phyloP scores from a whole-genome alignment of 176 grass and related monocot genomes.

The Bolboschoenus planiculmis region DNA sequence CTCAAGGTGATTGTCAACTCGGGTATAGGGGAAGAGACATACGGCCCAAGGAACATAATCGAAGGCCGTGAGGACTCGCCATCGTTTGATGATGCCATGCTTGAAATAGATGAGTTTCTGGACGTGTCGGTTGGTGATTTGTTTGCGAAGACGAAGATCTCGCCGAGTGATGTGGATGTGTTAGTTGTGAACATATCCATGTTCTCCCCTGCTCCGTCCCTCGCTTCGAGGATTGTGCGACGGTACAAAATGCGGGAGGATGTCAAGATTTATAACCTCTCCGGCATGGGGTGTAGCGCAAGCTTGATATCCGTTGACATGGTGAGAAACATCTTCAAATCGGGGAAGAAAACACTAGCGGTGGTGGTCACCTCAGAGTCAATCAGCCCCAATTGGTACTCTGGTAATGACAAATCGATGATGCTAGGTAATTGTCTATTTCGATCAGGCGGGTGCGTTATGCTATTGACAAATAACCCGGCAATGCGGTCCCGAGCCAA shows the following conservation, averaged over 20 bases:
- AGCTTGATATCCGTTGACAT: slow-evolving; percentile 43
- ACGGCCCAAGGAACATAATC: slow-evolving; percentile 42
- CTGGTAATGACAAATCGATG: slow-evolving; percentile 61
- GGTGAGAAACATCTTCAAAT: slow-evolving; percentile 35
- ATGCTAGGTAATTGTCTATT: slow-evolving; percentile 76
- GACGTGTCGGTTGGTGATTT: slow-evolving; percentile 27
- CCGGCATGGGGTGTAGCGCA: slow-evolving; percentile 77
- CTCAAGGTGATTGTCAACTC: slow-evolving; percentile 61
- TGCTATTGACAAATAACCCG: slow-evolving; percentile 54
- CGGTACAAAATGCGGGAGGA: slow-evolving; percentile 47
- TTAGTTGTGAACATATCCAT: slow-evolving; percentile 48
- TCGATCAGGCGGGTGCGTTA: slow-evolving; percentile 40
- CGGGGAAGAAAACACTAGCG: slow-evolving; percentile 26
- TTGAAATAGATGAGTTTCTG: slow-evolving; percentile 57
- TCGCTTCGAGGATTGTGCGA: slow-evolving; percentile 33
- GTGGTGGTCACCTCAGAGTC: slow-evolving; percentile 58
- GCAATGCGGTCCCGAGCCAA: slow-evolving; percentile 28
- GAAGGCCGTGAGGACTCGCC: slow-evolving; percentile 39
- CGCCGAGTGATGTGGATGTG: slow-evolving; percentile 34
- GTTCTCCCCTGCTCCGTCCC: slow-evolving; percentile 54
- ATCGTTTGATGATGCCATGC: slow-evolving; percentile 23
- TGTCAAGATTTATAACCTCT: slow-evolving; percentile 51
- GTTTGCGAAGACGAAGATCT: slow-evolving; percentile 20
- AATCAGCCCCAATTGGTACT: slow-evolving; percentile 69
- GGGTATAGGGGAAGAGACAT: slow-evolving; percentile 65